These are phyloP conservation scores for Odontarrhena argentea DNA, from an alignment of 345 rosid species.

Conservation along the genomic window DNA sequence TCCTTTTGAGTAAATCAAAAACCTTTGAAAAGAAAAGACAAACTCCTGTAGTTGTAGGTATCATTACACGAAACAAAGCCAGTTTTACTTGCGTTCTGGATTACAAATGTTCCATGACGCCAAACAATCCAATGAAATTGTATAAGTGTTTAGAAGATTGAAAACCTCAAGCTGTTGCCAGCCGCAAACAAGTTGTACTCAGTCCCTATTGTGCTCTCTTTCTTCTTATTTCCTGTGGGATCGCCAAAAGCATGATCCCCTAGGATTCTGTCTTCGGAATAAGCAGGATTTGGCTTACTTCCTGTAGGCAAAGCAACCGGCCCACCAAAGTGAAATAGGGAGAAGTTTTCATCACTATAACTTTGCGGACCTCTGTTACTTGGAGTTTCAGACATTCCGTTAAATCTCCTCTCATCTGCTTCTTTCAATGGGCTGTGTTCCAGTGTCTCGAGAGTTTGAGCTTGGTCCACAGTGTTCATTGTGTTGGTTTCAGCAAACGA, in stretches of 20 bases:
- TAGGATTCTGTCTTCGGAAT: constrained; percentile 46
- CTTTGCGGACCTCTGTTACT: constrained; percentile 41
- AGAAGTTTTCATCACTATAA: constrained; percentile 56
- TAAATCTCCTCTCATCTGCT: constrained; percentile 36
- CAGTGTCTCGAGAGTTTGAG: constrained; percentile 40
- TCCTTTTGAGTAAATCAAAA: constrained; percentile 22
- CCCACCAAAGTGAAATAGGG: constrained; percentile 88
- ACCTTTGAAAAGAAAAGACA: constrained; percentile 23
- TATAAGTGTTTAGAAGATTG: constrained; percentile 52
- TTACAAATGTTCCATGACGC: constrained; percentile 13
- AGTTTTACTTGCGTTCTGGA: constrained; percentile 29
- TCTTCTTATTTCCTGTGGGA: constrained; percentile 46
- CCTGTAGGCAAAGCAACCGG: constrained; percentile 69
- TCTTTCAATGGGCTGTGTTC: constrained; percentile 42
- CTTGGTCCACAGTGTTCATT: constrained; percentile 47
- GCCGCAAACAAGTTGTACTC: constrained; percentile 91
- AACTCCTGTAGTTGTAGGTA: constrained; percentile 29
- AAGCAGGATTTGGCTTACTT: constrained; percentile 44
- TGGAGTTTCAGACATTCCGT: constrained; percentile 33
- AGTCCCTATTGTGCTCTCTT: constrained; percentile 53
- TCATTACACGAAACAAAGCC: constrained; percentile 29
- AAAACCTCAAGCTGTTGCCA: constrained; percentile 65
- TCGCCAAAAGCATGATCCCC: constrained; percentile 55
- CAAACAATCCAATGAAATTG: constrained; percentile 30
- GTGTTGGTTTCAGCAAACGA: constrained; percentile 52